These are phyloP conservation scores for Mycena haematopus DNA, from an alignment of 768 basidiomycete genomes.

Conservation along the genomic window DNA sequence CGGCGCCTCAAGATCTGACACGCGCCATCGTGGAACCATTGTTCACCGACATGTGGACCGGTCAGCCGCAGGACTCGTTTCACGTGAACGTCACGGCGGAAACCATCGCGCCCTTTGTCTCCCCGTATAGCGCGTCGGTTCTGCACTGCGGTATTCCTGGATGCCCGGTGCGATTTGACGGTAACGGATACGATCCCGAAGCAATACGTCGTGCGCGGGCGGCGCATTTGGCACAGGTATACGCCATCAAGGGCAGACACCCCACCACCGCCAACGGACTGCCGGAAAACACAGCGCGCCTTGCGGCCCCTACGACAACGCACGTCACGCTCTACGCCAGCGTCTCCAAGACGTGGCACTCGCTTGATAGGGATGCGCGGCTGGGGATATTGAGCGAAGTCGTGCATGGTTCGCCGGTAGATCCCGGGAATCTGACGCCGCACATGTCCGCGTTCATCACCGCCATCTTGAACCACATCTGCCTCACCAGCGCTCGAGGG, in stretches of 20 bases:
- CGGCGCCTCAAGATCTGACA: conserved; percentile 15
- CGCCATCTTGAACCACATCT: conserved; percentile 15
- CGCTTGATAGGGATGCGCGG: conserved; percentile 18
- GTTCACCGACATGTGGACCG: conserved; percentile 23
- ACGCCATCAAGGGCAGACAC: conserved; percentile 16
- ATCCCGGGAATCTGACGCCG: neutral
- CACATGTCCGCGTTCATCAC: conserved; percentile 8
- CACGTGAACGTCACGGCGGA: conserved; percentile 17
- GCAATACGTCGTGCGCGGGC: conserved; percentile 22
- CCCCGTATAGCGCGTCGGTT: conserved; percentile 28
- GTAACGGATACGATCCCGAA: conserved; percentile 9
- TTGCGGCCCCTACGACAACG: conserved; percentile 23
- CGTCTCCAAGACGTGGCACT: conserved; percentile 26
- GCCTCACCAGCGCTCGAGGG: conserved; percentile 19
- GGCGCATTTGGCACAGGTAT: conserved; percentile 23
- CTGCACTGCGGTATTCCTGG: conserved; percentile 17
- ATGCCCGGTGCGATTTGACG: conserved; percentile 28
- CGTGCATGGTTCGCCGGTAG: neutral
- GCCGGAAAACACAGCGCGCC: conserved; percentile 27
- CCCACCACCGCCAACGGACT: conserved; percentile 19
- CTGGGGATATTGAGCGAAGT: conserved; percentile 15
- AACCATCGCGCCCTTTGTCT: conserved; percentile 25
- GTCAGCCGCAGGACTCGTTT: neutral
- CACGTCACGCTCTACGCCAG: conserved; percentile 23
- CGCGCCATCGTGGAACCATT: conserved; percentile 16